Conservation (phyloP, 2,329 filamentous ascomycete genomes). For the Aspergillus thermomutatus region DNA sequence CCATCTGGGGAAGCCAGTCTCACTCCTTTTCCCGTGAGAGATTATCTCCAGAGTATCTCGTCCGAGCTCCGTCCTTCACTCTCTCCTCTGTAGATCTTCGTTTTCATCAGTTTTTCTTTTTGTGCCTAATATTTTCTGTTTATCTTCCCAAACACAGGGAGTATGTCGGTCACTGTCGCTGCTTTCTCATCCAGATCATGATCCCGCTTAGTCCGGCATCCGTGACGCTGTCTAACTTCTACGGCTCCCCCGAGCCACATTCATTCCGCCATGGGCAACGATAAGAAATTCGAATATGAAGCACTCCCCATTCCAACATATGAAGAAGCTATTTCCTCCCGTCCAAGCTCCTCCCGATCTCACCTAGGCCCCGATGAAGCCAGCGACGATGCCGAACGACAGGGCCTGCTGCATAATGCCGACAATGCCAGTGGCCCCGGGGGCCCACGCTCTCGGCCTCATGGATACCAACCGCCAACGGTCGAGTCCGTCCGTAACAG, state of each 20-base stretch:
- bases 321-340: constrained; percentile 70
- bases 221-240: constrained; percentile 26
- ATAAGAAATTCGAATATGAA: constrained; percentile 58
- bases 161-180: constrained; percentile 30
- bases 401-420: constrained; percentile 66
- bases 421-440: constrained; percentile 36
- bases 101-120: constrained; percentile 9
- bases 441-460: constrained; percentile 42
- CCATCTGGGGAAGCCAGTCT: background rate
- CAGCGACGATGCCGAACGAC: constrained; percentile 70
- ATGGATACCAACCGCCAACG: constrained; percentile 73
- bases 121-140: constrained; percentile 2
- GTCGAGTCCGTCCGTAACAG: constrained; percentile 73
- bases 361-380: constrained; percentile 55
- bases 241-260: constrained; percentile 31
- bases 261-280: constrained; percentile 39
- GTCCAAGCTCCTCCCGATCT: constrained; percentile 50
- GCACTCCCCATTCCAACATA: constrained; percentile 74
- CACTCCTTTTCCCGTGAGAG: background rate
- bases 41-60: background rate
- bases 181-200: constrained; percentile 38
- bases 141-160: constrained; percentile 11
- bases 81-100: background rate
- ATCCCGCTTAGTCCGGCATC: constrained; percentile 30
- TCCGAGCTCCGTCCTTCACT: background rate